Evolutionary conservation across 2,329 filamentous ascomycete species (phyloP).

Genomic region (Penicillium concentricum): DNA sequence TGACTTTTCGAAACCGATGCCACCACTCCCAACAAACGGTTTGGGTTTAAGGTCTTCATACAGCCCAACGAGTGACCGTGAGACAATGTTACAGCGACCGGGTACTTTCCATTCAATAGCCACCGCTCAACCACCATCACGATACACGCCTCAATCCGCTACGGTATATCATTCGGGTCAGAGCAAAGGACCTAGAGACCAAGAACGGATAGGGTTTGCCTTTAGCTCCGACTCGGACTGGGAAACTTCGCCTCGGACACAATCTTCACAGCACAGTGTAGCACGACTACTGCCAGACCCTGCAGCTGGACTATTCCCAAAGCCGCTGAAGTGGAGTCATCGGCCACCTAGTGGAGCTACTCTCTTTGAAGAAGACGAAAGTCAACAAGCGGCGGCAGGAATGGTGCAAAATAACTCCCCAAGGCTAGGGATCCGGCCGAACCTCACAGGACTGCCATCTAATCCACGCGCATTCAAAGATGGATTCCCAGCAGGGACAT

Average conservation of each 20-base stretch:
- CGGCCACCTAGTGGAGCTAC: constrained; percentile 35
- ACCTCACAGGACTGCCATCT: constrained; percentile 31
- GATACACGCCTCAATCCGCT: constrained; percentile 21
- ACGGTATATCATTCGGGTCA: constrained; percentile 7
- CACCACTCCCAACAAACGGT: constrained; percentile 21
- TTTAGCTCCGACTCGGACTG: constrained; percentile 26
- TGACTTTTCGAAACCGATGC: constrained; percentile 29
- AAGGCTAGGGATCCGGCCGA: constrained; percentile 7
- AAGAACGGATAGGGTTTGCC: constrained; percentile 20
- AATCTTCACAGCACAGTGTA: constrained; percentile 38
- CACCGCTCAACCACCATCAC: constrained; percentile 15
- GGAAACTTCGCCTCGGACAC: constrained; percentile 30
- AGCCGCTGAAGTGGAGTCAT: constrained; percentile 36
- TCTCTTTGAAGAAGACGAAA: constrained; percentile 40
- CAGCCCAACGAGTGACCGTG: constrained; percentile 2
- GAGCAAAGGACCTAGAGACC: background rate
- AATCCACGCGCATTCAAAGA: constrained; percentile 39
- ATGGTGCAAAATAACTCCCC: background rate
- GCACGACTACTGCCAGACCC: constrained; percentile 39
- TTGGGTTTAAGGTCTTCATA: constrained; percentile 14
- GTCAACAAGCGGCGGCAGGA: constrained; percentile 9
- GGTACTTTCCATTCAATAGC: constrained; percentile 11
- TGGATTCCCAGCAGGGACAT: constrained; percentile 17
- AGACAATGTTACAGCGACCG: constrained; percentile 20
- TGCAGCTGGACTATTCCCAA: constrained; percentile 37